These are phyloP conservation scores for Podaxis carcinomalis DNA, from an alignment of 768 basidiomycete genomes.

Conservation along the genomic window DNA sequence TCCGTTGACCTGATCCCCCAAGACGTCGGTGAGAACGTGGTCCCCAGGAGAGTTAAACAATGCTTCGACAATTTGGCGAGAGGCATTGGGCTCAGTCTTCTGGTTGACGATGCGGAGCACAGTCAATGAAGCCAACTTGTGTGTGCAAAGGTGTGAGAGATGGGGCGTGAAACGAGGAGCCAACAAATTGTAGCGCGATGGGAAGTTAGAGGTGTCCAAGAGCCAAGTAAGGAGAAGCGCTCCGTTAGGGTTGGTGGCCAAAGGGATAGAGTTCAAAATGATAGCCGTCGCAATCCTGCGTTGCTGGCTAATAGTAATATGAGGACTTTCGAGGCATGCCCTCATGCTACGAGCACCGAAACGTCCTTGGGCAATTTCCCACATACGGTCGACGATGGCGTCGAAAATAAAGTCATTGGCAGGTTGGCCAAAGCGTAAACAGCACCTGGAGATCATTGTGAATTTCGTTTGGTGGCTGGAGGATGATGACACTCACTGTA, in stretches of 20 bases:
- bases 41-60: constrained; percentile 89
- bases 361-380: constrained; percentile 97
- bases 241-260: constrained; percentile 97
- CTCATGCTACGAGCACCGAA: constrained; percentile 98
- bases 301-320: constrained; percentile 84
- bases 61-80: constrained; percentile 80
- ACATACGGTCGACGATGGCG: constrained; percentile 95
- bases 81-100: constrained; percentile 88
- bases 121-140: constrained; percentile 94
- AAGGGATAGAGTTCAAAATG: constrained; percentile 94
- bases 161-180: constrained; percentile 97
- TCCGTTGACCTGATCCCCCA: constrained; percentile 96
- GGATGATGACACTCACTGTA: constrained; percentile 57
- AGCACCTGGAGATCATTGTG: constrained; percentile 49
- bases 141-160: constrained; percentile 93
- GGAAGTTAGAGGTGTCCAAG: constrained; percentile 90
- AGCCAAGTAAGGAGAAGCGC: constrained; percentile 95
- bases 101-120: constrained; percentile 97
- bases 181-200: constrained; percentile 90
- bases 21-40: constrained; percentile 88
- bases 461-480: neutral
- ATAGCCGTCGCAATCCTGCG: constrained; percentile 93
- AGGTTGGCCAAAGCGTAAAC: constrained; percentile 86
- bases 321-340: constrained; percentile 89
- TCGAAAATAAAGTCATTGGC: constrained; percentile 96